These are phyloP conservation scores for Fusarium sp. DNA, from an alignment of 2,329 filamentous ascomycete genomes.

Conservation along the genomic window DNA sequence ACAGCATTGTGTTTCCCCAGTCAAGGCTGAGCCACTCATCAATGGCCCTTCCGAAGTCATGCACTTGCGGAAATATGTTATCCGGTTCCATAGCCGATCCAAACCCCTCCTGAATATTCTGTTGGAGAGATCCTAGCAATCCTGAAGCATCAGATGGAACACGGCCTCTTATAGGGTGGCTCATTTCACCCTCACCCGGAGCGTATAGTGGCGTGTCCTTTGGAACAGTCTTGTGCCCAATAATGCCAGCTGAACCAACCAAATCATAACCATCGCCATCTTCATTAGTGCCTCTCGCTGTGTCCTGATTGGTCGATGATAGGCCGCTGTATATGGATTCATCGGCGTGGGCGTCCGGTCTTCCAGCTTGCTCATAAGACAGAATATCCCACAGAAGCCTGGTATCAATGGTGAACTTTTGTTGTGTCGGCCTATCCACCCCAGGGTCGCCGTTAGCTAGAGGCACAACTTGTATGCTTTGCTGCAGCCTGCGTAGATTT, in stretches of 20 bases:
- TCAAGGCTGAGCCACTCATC: conserved; percentile 1
- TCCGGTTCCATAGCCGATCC: neutral
- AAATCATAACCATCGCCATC: neutral
- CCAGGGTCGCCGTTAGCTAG: accelerated
- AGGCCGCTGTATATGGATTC: neutral
- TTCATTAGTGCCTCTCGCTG: accelerated
- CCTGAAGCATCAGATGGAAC: neutral
- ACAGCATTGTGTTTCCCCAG: neutral
- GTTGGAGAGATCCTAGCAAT: neutral
- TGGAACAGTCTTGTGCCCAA: neutral
- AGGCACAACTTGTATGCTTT: neutral
- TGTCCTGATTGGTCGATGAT: neutral
- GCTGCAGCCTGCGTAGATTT: neutral
- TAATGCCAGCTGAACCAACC: neutral
- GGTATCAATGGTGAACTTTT: neutral
- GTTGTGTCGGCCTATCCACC: accelerated
- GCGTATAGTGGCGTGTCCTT: neutral
- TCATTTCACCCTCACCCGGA: neutral
- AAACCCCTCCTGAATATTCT: neutral
- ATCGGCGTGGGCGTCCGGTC: neutral
- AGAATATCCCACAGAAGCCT: neutral
- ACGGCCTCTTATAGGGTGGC: neutral
- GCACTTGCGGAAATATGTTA: neutral
- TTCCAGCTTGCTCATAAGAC: neutral
- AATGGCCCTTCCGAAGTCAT: neutral